Percentiles rank a stretch among this genome's conserved stretches.
Evolutionary conservation across 257 asterid species (phyloP).

Genomic region (Fraxinus pennsylvanica): DNA sequence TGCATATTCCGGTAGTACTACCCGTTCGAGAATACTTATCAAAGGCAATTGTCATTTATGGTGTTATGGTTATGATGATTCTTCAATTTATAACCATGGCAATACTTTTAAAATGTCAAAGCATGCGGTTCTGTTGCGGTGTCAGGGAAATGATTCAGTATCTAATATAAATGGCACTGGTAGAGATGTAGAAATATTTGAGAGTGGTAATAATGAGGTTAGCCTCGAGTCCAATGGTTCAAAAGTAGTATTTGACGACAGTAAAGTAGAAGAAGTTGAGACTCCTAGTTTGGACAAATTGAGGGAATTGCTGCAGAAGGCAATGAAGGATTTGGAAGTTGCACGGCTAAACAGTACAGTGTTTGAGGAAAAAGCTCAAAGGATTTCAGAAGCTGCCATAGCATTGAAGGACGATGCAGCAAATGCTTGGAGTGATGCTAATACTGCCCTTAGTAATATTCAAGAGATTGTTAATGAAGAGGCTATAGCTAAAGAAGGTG

Average conservation of each 20-base stretch:
- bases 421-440: constrained; percentile 63
- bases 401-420: constrained; percentile 82
- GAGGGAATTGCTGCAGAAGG: constrained; percentile 77
- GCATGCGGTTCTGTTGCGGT: constrained; percentile 39
- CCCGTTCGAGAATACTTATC: constrained; percentile 25
- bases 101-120: constrained; percentile 33
- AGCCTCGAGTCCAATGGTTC: constrained; percentile 41
- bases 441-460: constrained; percentile 46
- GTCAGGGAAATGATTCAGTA: constrained; percentile 90
- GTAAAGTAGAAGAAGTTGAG: constrained; percentile 40
- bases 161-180: constrained; percentile 64
- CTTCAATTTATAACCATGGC: constrained; percentile 35
- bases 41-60: constrained; percentile 33
- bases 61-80: constrained; percentile 30
- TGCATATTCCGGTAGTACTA: constrained; percentile 25
- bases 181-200: constrained; percentile 49
- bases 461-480: constrained; percentile 74
- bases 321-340: constrained; percentile 70
- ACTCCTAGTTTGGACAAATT: constrained; percentile 66
- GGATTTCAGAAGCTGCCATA: constrained; percentile 86
- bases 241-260: constrained; percentile 37
- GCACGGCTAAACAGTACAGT: constrained; percentile 69
- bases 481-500: constrained; percentile 64
- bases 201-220: constrained; percentile 41
- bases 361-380: constrained; percentile 92